phyloP scores from a whole-genome alignment of 2,329 filamentous ascomycete genomes.

The Alternaria sp. region DNA sequence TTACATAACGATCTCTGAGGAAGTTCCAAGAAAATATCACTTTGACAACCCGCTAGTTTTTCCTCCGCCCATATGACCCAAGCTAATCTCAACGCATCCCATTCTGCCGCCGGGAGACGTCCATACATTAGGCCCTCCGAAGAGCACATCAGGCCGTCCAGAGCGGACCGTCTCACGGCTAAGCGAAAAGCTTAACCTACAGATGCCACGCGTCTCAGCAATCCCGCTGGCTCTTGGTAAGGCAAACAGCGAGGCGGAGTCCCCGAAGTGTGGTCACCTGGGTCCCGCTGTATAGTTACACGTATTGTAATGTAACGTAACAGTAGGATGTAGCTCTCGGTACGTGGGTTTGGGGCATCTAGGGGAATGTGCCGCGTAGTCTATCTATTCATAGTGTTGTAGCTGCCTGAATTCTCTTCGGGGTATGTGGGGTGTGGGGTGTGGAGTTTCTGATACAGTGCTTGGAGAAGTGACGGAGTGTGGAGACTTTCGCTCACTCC shows the following conservation, averaged over 20 bases:
- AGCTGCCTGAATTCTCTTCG: neutral
- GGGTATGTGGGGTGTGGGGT: neutral
- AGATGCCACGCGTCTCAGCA: neutral
- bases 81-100: neutral
- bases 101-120: neutral
- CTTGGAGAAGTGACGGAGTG: neutral
- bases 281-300: neutral
- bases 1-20: neutral
- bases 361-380: neutral
- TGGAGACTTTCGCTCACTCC: neutral
- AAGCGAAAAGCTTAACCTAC: slow-evolving; percentile 12
- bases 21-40: neutral
- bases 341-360: neutral
- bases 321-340: neutral
- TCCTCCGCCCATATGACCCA: neutral
- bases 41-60: neutral
- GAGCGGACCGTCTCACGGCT: neutral
- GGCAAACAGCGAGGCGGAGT: slow-evolving; percentile 18
- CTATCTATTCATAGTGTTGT: neutral
- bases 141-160: neutral
- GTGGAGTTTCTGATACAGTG: neutral
- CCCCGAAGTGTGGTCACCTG: neutral
- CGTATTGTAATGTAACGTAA: neutral
- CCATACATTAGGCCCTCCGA: neutral
- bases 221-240: slow-evolving; percentile 4